A percentile compares a stretch with the other conserved stretches of the same genome.
Evolutionary conservation across 1,139 yeast species (phyloP).

Genomic region (Eremothecium sinecaudum): DNA sequence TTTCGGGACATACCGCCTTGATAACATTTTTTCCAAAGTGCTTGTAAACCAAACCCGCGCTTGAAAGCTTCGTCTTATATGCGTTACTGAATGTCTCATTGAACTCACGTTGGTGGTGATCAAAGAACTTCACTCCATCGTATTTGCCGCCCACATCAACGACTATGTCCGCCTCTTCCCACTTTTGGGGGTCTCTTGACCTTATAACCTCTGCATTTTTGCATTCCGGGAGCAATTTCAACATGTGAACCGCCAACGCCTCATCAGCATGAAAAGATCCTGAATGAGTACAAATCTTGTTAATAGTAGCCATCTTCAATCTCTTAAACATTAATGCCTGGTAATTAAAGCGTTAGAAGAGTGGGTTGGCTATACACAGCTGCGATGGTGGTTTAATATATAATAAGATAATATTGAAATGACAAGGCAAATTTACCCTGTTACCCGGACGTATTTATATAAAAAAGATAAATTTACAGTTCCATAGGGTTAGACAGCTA

Average conservation of each 20-base stretch:
- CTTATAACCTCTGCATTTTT: conserved; percentile 61
- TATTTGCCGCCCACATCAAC: conserved; percentile 95
- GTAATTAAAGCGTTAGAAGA: no score
- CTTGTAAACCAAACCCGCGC: conserved; percentile 90
- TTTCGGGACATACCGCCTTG: conserved; percentile 32
- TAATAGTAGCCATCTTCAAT: conserved; percentile 23
- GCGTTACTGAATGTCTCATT: conserved; percentile 51
- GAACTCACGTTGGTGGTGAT: conserved; percentile 89
- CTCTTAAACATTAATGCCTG: conserved; percentile 13
- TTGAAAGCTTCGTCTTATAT: conserved; percentile 69
- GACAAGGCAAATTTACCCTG: no score
- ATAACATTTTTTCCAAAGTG: conserved; percentile 85
- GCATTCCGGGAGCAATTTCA: conserved; percentile 62
- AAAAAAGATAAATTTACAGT: no score
- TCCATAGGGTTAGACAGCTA: no score
- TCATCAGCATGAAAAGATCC: conserved; percentile 98
- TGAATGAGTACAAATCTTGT: conserved; percentile 78
- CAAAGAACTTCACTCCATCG: conserved; percentile 79
- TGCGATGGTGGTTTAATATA: no score
- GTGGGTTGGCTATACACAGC: no score
- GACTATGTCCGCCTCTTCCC: conserved; percentile 85
- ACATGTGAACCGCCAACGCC: conserved; percentile 87
- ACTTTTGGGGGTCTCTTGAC: conserved; percentile 70
- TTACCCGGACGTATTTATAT: no score
- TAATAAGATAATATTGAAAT: no score